These are phyloP conservation scores for Mycosphaerella sp. DNA, from an alignment of 2,329 filamentous ascomycete genomes.

Conservation along the genomic window DNA sequence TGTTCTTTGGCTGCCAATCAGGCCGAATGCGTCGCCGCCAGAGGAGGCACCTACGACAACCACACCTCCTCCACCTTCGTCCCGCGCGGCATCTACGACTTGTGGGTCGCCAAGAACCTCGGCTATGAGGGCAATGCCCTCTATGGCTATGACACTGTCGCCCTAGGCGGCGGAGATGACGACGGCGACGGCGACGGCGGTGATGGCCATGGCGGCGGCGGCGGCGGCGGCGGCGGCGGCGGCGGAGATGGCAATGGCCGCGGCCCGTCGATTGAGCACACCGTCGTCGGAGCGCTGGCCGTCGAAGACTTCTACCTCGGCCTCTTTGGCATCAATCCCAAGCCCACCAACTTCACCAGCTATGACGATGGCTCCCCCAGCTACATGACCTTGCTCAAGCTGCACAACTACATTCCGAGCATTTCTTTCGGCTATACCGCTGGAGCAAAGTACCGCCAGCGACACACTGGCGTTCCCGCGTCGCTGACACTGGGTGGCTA, in stretches of 20 bases:
- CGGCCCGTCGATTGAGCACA: constrained; percentile 39
- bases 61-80: constrained; percentile 53
- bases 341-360: constrained; percentile 47
- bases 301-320: constrained; percentile 42
- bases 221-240: constrained; percentile 32
- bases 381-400: constrained; percentile 49
- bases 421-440: constrained; percentile 71
- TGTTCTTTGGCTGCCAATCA: constrained; percentile 39
- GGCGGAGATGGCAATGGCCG: constrained; percentile 6
- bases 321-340: constrained; percentile 44
- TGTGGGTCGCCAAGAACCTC: constrained; percentile 53
- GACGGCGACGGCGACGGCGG: constrained; percentile 4
- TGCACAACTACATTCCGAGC: constrained; percentile 58
- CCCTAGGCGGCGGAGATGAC: constrained; percentile 36
- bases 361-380: constrained; percentile 50
- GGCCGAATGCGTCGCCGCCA: constrained; percentile 45
- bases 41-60: constrained; percentile 55
- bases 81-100: constrained; percentile 52
- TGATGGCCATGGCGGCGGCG: constrained; percentile 34
- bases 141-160: constrained; percentile 52
- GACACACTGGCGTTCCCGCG: constrained; percentile 31
- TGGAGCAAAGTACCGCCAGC: constrained; percentile 58
- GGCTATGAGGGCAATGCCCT: constrained; percentile 55
- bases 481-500: constrained; percentile 64
- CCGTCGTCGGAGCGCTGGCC: constrained; percentile 38